Conservation (phyloP, 768 basidiomycete species). For the Russula compacta region DNA sequence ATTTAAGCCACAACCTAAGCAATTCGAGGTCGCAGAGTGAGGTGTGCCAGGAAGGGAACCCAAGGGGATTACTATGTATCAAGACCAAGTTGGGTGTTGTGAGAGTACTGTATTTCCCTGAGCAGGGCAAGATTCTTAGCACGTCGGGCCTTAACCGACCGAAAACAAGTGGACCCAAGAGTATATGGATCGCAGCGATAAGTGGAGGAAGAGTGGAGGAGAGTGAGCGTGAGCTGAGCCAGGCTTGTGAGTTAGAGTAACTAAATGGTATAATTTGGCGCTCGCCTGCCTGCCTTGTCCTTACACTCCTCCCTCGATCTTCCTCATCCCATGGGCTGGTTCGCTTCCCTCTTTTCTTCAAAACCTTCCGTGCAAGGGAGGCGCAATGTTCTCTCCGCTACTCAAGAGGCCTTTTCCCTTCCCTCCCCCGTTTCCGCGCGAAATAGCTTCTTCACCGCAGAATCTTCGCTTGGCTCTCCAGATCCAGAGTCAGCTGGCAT, state of each 20-base stretch:
- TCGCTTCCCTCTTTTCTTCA: conserved; percentile 53
- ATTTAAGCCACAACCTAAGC: too few species aligned
- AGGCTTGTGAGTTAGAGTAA: neutral
- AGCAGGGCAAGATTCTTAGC: too few species aligned
- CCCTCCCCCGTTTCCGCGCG: conserved; percentile 57
- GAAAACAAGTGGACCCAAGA: too few species aligned
- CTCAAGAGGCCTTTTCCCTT: conserved; percentile 83
- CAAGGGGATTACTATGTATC: too few species aligned
- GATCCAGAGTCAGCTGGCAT: conserved; percentile 39
- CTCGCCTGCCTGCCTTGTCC: neutral
- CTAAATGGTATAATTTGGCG: neutral
- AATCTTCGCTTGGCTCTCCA: conserved; percentile 38
- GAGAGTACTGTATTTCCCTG: too few species aligned
- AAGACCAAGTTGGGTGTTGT: too few species aligned
- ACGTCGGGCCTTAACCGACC: too few species aligned
- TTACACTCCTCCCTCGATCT: neutral
- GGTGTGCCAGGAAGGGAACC: too few species aligned
- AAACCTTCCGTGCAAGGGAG: conserved; percentile 37
- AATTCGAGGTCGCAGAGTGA: too few species aligned
- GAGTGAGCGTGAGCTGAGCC: neutral
- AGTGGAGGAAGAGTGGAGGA: neutral
- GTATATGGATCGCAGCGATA: too few species aligned
- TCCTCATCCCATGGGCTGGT: conserved; percentile 53
- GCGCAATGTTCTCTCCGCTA: conserved; percentile 60
- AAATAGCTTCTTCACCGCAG: conserved; percentile 52